A percentile compares a stretch with the other conserved stretches of the same genome.
Conservation (phyloP, 2,329 filamentous ascomycete species). For the Arthroderma sp. region DNA sequence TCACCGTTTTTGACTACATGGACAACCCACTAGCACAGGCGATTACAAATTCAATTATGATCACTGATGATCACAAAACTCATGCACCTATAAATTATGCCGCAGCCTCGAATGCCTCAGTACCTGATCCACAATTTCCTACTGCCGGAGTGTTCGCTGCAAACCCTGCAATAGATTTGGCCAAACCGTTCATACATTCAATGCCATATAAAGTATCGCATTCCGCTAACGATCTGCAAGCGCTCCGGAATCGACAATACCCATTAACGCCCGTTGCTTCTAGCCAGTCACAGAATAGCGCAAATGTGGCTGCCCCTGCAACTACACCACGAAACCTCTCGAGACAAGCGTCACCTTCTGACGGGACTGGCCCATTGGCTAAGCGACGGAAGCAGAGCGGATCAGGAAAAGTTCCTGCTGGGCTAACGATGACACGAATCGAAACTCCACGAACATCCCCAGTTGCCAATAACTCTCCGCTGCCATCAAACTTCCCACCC, state of each 20-base stretch:
- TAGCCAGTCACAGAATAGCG: conserved; percentile 27
- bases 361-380: conserved; percentile 50
- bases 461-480: conserved; percentile 30
- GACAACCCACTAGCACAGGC: conserved; percentile 70
- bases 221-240: conserved; percentile 52
- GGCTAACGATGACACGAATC: conserved; percentile 69
- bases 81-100: conserved; percentile 40
- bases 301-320: conserved; percentile 34
- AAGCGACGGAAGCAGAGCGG: conserved; percentile 76
- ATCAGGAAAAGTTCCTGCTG: conserved; percentile 56
- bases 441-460: conserved; percentile 45
- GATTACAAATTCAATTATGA: conserved; percentile 82
- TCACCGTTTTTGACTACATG: conserved; percentile 75
- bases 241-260: conserved; percentile 43
- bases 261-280: conserved; percentile 31
- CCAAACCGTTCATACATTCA: conserved; percentile 25
- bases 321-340: conserved; percentile 54
- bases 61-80: conserved; percentile 96
- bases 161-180: conserved; percentile 21
- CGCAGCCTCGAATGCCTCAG: conserved; percentile 24
- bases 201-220: conserved; percentile 45
- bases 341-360: conserved; percentile 59
- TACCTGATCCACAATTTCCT: conserved; percentile 32
- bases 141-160: conserved; percentile 35
- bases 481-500: conserved; percentile 29